These are phyloP conservation scores for Hymenoscyphus repandus DNA, from an alignment of 2,329 filamentous ascomycete genomes.

Conservation along the genomic window DNA sequence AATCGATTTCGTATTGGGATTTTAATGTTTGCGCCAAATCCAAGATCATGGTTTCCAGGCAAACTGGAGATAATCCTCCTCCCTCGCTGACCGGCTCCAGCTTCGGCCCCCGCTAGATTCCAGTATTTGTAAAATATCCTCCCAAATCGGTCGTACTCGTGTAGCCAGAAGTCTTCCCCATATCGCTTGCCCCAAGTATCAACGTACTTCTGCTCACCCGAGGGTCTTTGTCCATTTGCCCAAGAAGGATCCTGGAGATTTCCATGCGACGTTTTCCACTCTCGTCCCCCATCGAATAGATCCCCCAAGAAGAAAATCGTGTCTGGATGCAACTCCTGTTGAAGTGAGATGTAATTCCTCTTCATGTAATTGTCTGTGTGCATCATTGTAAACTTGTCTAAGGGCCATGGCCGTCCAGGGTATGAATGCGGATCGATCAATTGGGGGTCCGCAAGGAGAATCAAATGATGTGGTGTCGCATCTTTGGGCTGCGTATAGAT, in stretches of 20 bases:
- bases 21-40: slow-evolving; percentile 83
- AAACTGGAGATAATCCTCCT: slow-evolving; percentile 78
- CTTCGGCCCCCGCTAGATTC: slow-evolving; percentile 49
- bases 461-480: slow-evolving; percentile 71
- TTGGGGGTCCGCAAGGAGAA: slow-evolving; percentile 67
- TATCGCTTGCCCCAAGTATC: slow-evolving; percentile 70
- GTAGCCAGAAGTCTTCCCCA: slow-evolving; percentile 76
- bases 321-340: slow-evolving; percentile 72
- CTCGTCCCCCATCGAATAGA: slow-evolving; percentile 89
- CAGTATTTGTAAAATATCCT: slow-evolving; percentile 74
- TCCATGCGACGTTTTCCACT: slow-evolving; percentile 75
- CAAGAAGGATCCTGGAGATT: slow-evolving; percentile 55
- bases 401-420: slow-evolving; percentile 63
- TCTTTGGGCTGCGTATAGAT: slow-evolving; percentile 56
- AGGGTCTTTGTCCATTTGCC: slow-evolving; percentile 46
- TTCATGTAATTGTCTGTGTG: slow-evolving; percentile 90
- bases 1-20: slow-evolving; percentile 76
- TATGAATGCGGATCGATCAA: slow-evolving; percentile 73
- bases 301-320: slow-evolving; percentile 89
- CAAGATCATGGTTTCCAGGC: slow-evolving; percentile 92
- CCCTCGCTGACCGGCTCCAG: slow-evolving; percentile 56
- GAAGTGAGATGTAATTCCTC: slow-evolving; percentile 74
- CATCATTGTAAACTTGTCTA: slow-evolving; percentile 59
- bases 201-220: slow-evolving; percentile 47
- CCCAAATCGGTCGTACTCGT: slow-evolving; percentile 82